Base-by-base conservation (phyloP, 352 stramenopile species). In the Pythium graminicola region DNA sequence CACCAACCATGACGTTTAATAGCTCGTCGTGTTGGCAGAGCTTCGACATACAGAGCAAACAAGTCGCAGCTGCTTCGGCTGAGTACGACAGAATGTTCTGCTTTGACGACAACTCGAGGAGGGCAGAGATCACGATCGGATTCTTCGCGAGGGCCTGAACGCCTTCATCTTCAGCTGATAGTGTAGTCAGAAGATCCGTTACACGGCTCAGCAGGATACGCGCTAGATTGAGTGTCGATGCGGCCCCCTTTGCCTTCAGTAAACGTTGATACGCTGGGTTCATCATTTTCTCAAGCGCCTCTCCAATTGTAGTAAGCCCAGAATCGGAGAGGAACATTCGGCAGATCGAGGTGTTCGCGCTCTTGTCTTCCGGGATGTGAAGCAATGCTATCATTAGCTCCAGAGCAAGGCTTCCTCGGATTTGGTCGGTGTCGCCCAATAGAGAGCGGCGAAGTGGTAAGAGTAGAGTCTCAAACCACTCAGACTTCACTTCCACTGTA, bases 271-370 rank as follows among this genome's bases (percentile, higher is more conserved):
- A 93, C 7, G 72, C 63, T 22, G 83, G 67, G 29, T 74, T 76
- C 26, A 81, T 61, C 76, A 89, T 93, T 32, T 81, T 70, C 35
- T 85, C 73, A 1, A 93, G 64, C 1, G 75, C 69, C 14, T 88
- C 72, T 13, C 63, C 65, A 10, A 93, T 54, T 0, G 73, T 65
- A 17, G 39, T 54, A 11, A 93, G 60, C 6, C 78, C 76, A 10
- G 62, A 73, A 36, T 76, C 61, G 6, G 76, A 67, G 8, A 93
- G 40, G 36, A 85, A 89, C 6, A 62, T 20, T n/a, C 69, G 69
- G 23, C 80, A 90, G 3, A 71, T 48, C 10, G 61, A 61, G 0
- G 70, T 70, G 52, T 93, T 91, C 19, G 75, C 64, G 16, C 63
- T 77, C 19, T 47, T 64, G 7, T 63, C 59, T 38, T 81, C 69